Base-by-base conservation (phyloP, 305 asterid genomes). In the Ajuga reptans region DNA sequence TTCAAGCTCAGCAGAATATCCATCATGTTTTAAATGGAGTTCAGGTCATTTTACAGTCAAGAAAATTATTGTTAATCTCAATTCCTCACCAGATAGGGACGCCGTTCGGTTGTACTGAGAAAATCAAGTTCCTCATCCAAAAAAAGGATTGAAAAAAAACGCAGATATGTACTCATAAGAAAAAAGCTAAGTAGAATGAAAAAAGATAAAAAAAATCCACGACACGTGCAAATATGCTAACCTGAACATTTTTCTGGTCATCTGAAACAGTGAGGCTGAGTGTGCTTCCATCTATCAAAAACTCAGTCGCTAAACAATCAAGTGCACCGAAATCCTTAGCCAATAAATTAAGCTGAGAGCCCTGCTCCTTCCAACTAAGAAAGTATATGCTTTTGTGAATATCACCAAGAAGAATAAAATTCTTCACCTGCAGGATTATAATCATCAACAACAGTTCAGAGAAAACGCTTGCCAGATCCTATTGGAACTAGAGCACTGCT, bases 241-340 rank as follows among this genome's bases (percentile, higher is more conserved):
- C 98, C 98, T 93, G 99, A 66, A 93, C 90, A 79, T 93, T 93
- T 82, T 90, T 93, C 79, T 93, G 97, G 54, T 93, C 95, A 79
- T 93, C 99, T 52, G 99, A 90, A 77, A 93, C 99, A 60, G 80
- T 78, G 66, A 93, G 99, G 79, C 97, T 91, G 63, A 93, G 96
- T 4, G 96, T 93, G 82, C 93, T 90, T 78, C 95, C 99, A 76
- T 93, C 99, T 2, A 93, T 93, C 81, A 93, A 82, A 81, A 93
- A 90, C 65, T 93, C 99, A 14, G 99, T 90, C 17, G 97, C 94
- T 69, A 91, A 83, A 78, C 96, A 89, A 83, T 93, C 96, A 66
- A 93, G 97, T 15, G 92, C 82, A n/a, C 96, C 95, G 78, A 93
- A 93, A 79, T 93, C 99, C 80, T 93, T 93, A 0, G 97, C 95